Percentiles rank a stretch among this genome's conserved stretches.
phyloP scores from a whole-genome alignment of 352 stramenopile species.

The Globisporangium nagaii region DNA sequence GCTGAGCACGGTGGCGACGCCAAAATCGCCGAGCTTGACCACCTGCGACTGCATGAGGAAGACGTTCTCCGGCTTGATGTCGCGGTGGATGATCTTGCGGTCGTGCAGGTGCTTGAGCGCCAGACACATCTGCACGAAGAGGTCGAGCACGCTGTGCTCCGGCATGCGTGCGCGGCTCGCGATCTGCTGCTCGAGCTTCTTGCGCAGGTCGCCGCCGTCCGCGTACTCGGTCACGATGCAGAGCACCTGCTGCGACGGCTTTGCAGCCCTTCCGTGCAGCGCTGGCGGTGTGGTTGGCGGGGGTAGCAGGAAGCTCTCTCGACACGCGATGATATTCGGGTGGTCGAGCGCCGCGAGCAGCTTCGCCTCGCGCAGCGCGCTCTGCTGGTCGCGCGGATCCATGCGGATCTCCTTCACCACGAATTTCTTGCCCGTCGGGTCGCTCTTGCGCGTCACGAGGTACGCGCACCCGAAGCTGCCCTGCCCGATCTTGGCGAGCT shows the following conservation, averaged over 20 bases:
- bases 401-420: constrained; percentile 78
- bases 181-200: constrained; percentile 34
- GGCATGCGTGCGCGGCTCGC: constrained; percentile 12
- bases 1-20: constrained; percentile 67
- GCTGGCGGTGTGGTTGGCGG: background rate
- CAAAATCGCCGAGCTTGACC: constrained; percentile 78
- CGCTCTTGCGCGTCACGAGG: constrained; percentile 42
- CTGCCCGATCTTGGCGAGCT: constrained; percentile 70
- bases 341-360: constrained; percentile 70
- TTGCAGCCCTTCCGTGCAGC: background rate
- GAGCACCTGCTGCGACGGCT: constrained; percentile 26
- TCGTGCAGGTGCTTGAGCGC: constrained; percentile 78
- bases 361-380: constrained; percentile 56
- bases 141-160: constrained; percentile 40
- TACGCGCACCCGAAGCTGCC: constrained; percentile 69
- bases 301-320: constrained; percentile 64
- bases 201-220: constrained; percentile 65
- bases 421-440: constrained; percentile 31
- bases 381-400: constrained; percentile 54
- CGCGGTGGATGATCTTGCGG: constrained; percentile 83
- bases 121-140: constrained; percentile 70
- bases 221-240: constrained; percentile 87
- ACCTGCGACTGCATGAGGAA: constrained; percentile 65
- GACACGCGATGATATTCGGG: constrained; percentile 79
- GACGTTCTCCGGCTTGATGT: constrained; percentile 86